Evolutionary conservation across 2,329 filamentous ascomycete genomes (phyloP).

Genomic region (Helotiales sp.): DNA sequence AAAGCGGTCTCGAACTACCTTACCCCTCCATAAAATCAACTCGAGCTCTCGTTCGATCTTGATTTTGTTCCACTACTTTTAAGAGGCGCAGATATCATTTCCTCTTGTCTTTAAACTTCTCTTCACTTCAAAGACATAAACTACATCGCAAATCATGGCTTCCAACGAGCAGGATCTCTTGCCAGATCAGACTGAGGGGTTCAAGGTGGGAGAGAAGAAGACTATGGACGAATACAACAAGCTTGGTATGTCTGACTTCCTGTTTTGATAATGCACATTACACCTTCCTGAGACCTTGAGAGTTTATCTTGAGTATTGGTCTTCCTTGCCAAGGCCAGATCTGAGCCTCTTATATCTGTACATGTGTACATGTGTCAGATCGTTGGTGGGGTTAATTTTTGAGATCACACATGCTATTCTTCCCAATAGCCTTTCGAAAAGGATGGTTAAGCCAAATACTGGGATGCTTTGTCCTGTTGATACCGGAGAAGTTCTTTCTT

Average conservation of each 20-base stretch:
- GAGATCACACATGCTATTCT: background rate
- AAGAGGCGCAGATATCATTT: background rate
- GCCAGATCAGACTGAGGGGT: conserved; percentile 87
- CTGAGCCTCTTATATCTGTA: background rate
- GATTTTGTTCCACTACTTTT: background rate
- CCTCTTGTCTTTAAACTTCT: background rate
- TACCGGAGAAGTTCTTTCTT: no score
- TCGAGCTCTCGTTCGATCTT: conserved; percentile 1
- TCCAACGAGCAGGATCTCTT: conserved; percentile 77
- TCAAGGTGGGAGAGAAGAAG: conserved; percentile 99
- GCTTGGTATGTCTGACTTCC: conserved; percentile 66
- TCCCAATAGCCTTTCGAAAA: background rate
- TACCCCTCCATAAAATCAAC: no score
- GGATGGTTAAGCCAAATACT: no score
- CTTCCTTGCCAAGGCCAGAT: background rate
- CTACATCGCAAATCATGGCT: conserved; percentile 25
- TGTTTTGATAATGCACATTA: background rate
- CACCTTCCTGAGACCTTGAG: background rate
- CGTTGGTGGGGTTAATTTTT: background rate
- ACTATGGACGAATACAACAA: conserved; percentile 91
- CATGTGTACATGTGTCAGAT: background rate
- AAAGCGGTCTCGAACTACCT: no score
- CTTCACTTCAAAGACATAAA: background rate
- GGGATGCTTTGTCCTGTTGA: no score
- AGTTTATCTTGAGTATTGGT: background rate